Evolutionary conservation across 1,139 yeast genomes (phyloP), one percentile per base, ranked within the genome.

Genomic region (Candida mesenterica): DNA sequence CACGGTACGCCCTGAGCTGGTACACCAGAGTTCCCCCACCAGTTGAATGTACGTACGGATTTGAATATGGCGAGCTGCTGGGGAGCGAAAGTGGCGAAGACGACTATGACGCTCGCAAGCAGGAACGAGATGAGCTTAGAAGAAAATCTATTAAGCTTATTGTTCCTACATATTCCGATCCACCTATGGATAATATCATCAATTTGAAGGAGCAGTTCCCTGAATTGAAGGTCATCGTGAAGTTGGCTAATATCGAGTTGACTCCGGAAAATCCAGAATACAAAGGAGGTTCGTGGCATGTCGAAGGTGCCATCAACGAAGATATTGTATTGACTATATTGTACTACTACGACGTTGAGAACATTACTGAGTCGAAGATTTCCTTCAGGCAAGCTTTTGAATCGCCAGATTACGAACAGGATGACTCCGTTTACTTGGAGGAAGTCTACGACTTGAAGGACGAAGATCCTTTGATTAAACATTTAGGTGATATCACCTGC

Each of bases 271-370:
- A 57, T 14, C 70, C 73, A 8, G 38, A 30, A 3, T 70, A 69
- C 36, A 34, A 46, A 1, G 75, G 75, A 4, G 75, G 75, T 0
- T 43, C 67, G 3, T 69, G 75, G 75, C 75, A 70, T 37, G 60
- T 68, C 0, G 76, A 70, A 44, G 76, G 75, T 1, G 56, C 65
- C 3, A 54, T 59, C 29, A 62, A 62, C 40, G 76, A 70, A 46
- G 66, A 65, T 42, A 69, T 70, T 31, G 61, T 69, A 2, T 72
- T 72, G 2, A 67, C 74, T 1, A 53, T 61, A 1, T 46, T 69
- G 27, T 69, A 68, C 49, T 69, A 69, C 45, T 70, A 69, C 41
- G 75, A 70, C 40, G 41, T 51, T 12, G 69, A 63, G 15, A 69
- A 69, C 44, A 66, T 69, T 34, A 50, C 62, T 3, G 65, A 62